Base-by-base conservation (phyloP, 345 rosid genomes). In the Capsella bursapastoris region DNA sequence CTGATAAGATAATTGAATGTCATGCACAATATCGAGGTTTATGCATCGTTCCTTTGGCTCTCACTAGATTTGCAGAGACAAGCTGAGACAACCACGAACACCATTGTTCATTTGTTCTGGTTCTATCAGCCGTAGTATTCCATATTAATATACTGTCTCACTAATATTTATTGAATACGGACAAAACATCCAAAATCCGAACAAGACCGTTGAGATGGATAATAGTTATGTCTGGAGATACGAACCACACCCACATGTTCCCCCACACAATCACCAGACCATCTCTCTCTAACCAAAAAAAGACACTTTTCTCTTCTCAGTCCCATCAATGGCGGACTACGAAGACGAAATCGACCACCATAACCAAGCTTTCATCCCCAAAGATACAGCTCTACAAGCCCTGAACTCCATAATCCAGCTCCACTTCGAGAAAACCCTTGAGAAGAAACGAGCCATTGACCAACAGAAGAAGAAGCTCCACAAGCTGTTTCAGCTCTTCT, bases 351-450 rank as follows among this genome's bases (percentile, higher is more conserved):
- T 71, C 4, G 75, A 84, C 7, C 87, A 83, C 34, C 79, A 72
- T 2, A 82, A 76, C 38, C 88, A 87, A 32, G 80, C 80, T 1
- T 73, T 76, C 31, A 85, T 89, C 80, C 90, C 97, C 0, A 92
- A 84, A 76, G 99, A 95, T 74, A 90, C 99, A 1, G 96, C 97
- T 0, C 74, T 95, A 5, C 97, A 95, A 76, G 97, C 97, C 3
- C 66, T 95, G 4, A 95, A 92, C 93, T 89, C 97, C 1, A 89
- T 92, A 61, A 92, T 95, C 86, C 97, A 92, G 66, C 97, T 92
- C 82, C 99, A 95, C 34, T 95, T 95, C 66, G 99, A 92, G 85
- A 95, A 95, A 60, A 95, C 99, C 78, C 87, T 95, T 0, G 99
- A 95, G 78, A 95, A 92, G 66, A 95, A 92, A 61, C 82, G 93